Percentiles rank a stretch among this genome's conserved stretches.
These are phyloP conservation scores for Rhipidocladum racemiflorum DNA, from an alignment of 176 grass and related monocot species.

Conservation along the genomic window DNA sequence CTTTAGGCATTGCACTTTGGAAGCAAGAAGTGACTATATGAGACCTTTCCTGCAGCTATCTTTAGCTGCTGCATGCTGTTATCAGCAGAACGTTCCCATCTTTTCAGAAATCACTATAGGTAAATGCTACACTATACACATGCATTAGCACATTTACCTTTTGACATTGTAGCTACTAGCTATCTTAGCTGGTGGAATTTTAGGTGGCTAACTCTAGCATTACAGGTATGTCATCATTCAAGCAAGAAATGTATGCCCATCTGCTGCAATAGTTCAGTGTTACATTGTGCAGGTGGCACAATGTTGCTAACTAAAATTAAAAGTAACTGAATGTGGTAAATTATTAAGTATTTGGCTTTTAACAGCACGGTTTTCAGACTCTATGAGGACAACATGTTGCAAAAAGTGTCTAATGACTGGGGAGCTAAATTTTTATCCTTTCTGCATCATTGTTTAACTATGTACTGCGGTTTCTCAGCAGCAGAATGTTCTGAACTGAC, in stretches of 20 bases:
- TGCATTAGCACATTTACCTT: neutral
- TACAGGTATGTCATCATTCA: neutral
- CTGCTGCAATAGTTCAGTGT: neutral
- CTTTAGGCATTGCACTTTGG: constrained; percentile 42
- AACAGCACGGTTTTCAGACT: constrained; percentile 4
- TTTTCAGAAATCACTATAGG: constrained; percentile 24
- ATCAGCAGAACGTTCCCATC: constrained; percentile 19
- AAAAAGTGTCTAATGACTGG: constrained; percentile 28
- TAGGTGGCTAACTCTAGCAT: constrained; percentile 10
- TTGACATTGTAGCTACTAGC: constrained; percentile 3
- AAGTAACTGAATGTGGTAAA: constrained; percentile 10
- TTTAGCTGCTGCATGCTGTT: constrained; percentile 22
- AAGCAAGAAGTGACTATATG: constrained; percentile 38
- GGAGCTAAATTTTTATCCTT: constrained; percentile 31
- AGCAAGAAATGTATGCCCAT: constrained; percentile 10
- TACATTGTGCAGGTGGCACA: neutral
- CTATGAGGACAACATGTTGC: neutral
- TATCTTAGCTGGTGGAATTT: neutral
- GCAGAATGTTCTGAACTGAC: constrained; percentile 58
- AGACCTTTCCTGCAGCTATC: constrained; percentile 33
- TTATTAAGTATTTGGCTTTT: constrained; percentile 7
- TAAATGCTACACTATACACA: neutral
- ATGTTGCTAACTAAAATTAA: neutral
- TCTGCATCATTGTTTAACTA: constrained; percentile 41
- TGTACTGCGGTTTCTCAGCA: constrained; percentile 12